Evolutionary conservation across 495 filamentous ascomycete genomes (phyloP).

Genomic region (Podospora bellae-mahoneyi): DNA sequence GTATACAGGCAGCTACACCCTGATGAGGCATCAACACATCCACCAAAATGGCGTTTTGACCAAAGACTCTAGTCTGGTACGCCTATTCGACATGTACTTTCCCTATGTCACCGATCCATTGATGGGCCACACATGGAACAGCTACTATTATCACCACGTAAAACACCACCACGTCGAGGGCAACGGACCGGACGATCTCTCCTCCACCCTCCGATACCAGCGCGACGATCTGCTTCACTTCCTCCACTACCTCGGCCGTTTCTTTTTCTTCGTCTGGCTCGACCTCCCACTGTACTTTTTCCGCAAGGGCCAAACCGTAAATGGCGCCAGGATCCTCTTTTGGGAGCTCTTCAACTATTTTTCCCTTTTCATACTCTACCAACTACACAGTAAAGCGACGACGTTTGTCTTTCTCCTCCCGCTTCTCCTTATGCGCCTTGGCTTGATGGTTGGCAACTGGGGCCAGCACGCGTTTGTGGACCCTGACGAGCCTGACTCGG

Average conservation of each 20-base stretch:
- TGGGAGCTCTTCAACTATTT: neutral
- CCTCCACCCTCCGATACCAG: slow-evolving; percentile 72
- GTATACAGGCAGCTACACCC: slow-evolving; percentile 68
- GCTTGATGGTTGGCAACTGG: slow-evolving; percentile 76
- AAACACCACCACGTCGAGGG: slow-evolving; percentile 82
- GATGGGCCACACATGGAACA: slow-evolving; percentile 80
- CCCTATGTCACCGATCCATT: slow-evolving; percentile 72
- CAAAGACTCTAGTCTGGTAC: slow-evolving; percentile 21
- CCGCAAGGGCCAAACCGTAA: slow-evolving; percentile 51
- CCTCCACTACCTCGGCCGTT: slow-evolving; percentile 64
- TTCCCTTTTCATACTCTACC: slow-evolving; percentile 20
- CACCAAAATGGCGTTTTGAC: slow-evolving; percentile 69
- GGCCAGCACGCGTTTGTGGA: slow-evolving; percentile 75
- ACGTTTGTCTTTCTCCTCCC: slow-evolving; percentile 61
- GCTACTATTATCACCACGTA: slow-evolving; percentile 80
- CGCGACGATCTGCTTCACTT: slow-evolving; percentile 64
- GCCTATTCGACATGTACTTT: slow-evolving; percentile 56
- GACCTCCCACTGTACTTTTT: slow-evolving; percentile 73
- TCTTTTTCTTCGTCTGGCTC: slow-evolving; percentile 67
- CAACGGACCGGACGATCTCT: slow-evolving; percentile 73
- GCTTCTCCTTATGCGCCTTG: slow-evolving; percentile 58
- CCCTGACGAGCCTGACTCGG: slow-evolving; percentile 63
- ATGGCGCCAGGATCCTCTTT: slow-evolving; percentile 26
- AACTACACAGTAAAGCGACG: slow-evolving; percentile 44
- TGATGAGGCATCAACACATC: slow-evolving; percentile 82